Base-by-base conservation (phyloP, 257 asterid genomes). In the Nicotiana obtusifolia region DNA sequence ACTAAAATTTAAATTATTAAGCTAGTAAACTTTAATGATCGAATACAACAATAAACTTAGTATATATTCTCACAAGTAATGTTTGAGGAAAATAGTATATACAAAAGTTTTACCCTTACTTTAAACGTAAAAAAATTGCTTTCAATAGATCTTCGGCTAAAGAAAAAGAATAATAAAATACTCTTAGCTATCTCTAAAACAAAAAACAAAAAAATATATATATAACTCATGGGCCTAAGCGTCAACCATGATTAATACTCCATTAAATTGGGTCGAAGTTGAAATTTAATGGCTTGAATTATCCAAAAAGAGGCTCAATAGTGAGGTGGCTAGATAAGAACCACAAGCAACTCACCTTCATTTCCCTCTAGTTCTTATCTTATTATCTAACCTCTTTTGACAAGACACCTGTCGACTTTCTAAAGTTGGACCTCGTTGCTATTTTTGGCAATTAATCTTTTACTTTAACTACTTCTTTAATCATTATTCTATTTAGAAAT, bases 271-370 rank as follows among this genome's bases (percentile, higher is more conserved):
- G 26, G 82, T 60, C 0, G 37, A 37, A 77, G 82, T 82, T 82
- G 30, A 67, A 73, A 81, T 61, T 64, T 62, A 76, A 71, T 81
- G 77, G 83, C 44, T 41, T 77, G 53, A 79, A 83, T 11, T 64
- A 57, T 69, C 64, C 86, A 41, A 83, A 76, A 83, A 82, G 22
- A 82, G 83, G 84, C 30, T 76, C 86, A 80, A 14, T 68, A 1
- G 15, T 85, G 91, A 87, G 81, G 89, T 89, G 92, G 87, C 66
- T 80, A 64, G 91, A 90, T 87, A 86, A 88, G 89, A 83, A 82
- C 92, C 97, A 86, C 89, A 83, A 86, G 71, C 30, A 78, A 57
- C 62, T 62, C 78, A 80, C 57, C 84, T 10, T 68, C 73, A 41
- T 68, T 80, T 64, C 71, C 26, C 41, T 47, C 4, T 33, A 7